Base-by-base conservation (phyloP, 208 protist species). In the Crithidia bombi region DNA sequence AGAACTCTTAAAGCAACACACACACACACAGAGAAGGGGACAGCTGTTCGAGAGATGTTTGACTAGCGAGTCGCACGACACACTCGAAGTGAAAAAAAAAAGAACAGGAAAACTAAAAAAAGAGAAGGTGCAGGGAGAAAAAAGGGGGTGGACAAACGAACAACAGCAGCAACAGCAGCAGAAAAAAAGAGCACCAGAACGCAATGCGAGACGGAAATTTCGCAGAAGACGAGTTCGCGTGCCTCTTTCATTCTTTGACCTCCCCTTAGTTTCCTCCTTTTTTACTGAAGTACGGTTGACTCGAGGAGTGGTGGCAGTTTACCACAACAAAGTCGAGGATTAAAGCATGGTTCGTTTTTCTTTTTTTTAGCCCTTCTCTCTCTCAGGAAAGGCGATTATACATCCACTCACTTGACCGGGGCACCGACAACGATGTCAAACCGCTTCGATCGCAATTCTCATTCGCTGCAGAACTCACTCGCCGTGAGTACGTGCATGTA, bases 81-180 rank as follows among this genome's bases (percentile, higher is more conserved):
- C n/a, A 14, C 28, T 38, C 5, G 28, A 52, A 12, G n/a, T 19
- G 25, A 7, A 58, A 35, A 41, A 49, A 63, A 28, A 21, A 28
- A 50, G 6, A 12, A 50, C 15, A 61, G n/a, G 25, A 52, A 3
- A 63, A 56, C 32, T 44, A 55, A 39, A 47, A 36, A 62, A 49
- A 39, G 35, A 58, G 17, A 56, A 39, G 43, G 26, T 17, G 59
- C 10, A 50, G 7, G 38, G 23, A 63, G 28, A 19, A 17, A 56
- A 7, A 47, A 47, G 43, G 43, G 43, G n/a, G n/a, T n/a, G 14
- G 50, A 52, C 41, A 57, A 41, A 41, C 36, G 36, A 41, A 41
- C 36, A 12, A 6, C 6, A 41, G 36, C 6, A 41, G 12, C 6
- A 41, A 12, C 36, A 38, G 44, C 69, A 73, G 23, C 26, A 65